Base-by-base conservation (phyloP, 2,329 filamentous ascomycete genomes). In the Colletotrichum sp. region DNA sequence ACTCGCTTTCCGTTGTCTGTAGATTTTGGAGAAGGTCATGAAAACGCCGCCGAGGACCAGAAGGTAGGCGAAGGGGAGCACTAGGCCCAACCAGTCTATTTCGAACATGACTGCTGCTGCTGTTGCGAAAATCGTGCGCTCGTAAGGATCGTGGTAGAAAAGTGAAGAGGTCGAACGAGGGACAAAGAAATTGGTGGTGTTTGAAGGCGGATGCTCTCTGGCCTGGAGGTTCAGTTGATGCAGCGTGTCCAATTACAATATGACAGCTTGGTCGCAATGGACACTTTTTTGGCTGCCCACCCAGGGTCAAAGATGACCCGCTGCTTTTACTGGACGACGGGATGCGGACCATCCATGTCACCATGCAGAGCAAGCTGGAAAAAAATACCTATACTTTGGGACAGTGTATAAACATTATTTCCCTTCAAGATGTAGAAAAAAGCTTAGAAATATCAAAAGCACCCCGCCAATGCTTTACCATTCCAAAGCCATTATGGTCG, bases 1-100 rank as follows among this genome's bases (percentile, higher is more conserved):
- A 95, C 94, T 88, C 80, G 94, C 93, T 91, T 98, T 97, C 85
- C 97, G 93, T 87, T 97, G 96, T 81, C 96, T 93, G 86, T 99
- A 99, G 78, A 99, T 92, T 72, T 92, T 95, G 64, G 95, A 98
- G 87, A 99, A 99, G 78, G 95, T 97, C 83, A 94, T 93, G 80
- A 99, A 92, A 43, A 96, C 96, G 81, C 96, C 95, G 82, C 95
- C 90, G 71, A 99, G 93, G 75, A 99, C 94, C 80, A 92, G 90
- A 75, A 99, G 90, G 86, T 99, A 99, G 86, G 95, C 93, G 82
- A 98, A 91, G 76, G 97, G 96, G 81, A 98, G 92, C 82, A 92
- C 89, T 77, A 99, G 93, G 87, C 94, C 94, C 86, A 94, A 88
- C 95, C 95, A 98, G 89, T 98, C 92, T 12, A 78, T 64, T 61